phyloP scores from a whole-genome alignment of 192 early-diverging fungal genomes.

The Obelidium mucronatum region DNA sequence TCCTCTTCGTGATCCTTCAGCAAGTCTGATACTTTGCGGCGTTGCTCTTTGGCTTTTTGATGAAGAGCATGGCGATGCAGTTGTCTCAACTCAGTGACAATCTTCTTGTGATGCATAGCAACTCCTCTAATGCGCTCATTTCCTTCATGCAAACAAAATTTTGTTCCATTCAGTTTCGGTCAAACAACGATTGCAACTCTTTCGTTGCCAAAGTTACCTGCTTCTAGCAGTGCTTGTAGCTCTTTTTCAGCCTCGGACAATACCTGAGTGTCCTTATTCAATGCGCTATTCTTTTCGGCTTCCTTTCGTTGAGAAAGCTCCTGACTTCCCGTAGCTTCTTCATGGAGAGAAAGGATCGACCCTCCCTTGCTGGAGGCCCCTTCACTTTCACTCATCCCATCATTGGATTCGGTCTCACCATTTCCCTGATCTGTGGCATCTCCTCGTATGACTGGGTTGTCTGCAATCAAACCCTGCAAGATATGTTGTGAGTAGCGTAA shows the following conservation, averaged over 20 bases:
- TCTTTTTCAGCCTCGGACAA: constrained; percentile 28
- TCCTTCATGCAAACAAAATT: not conserved
- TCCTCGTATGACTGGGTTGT: constrained; percentile 33
- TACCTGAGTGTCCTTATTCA: constrained; percentile 23
- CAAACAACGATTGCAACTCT: not conserved
- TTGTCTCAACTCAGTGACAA: constrained; percentile 23
- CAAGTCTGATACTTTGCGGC: constrained; percentile 31
- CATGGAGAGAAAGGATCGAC: not conserved
- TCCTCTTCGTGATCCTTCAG: constrained; percentile 41
- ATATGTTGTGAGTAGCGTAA: not conserved
- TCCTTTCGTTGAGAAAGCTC: not conserved
- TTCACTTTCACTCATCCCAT: constrained; percentile 12
- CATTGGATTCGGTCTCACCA: not conserved
- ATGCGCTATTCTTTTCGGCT: constrained; percentile 30
- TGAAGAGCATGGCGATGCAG: constrained; percentile 7
- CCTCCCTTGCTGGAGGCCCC: constrained; percentile 4
- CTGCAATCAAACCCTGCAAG: constrained; percentile 17
- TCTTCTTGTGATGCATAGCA: constrained; percentile 34
- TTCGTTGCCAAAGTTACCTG: not conserved
- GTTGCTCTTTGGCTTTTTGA: constrained; percentile 31
- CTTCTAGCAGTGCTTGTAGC: constrained; percentile 8
- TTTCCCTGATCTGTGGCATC: not conserved
- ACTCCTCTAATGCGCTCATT: constrained; percentile 27
- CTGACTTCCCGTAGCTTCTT: not conserved
- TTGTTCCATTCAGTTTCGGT: not conserved